Base-by-base conservation (phyloP, 225 moss, liverwort and hornwort genomes). In the Marchantia polymorpha region DNA sequence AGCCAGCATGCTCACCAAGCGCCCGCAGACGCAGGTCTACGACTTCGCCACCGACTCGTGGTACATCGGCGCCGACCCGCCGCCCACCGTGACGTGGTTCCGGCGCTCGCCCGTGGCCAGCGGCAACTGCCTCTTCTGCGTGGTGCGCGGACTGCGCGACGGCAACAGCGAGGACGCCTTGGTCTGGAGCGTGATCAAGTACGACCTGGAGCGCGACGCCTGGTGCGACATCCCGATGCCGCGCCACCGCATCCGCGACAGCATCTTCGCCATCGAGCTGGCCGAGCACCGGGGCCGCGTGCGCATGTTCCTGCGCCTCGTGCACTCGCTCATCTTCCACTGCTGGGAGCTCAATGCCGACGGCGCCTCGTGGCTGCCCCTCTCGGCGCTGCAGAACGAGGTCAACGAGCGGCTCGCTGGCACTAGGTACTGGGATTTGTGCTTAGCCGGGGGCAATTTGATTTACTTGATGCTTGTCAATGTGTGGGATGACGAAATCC, bases 141-240 rank as follows among this genome's bases (percentile, higher is more conserved):
- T 78, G 0, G 78, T 78, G 27, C 67, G 78, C 1, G 78, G 78
- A 9, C 29, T 78, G 9, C 67, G 78, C 27, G 78, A 78, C 30
- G 78, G 69, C 10, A 53, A 52, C 20, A 29, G 52, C 12, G 78
- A 78, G 27, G 78, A 78, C 27, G 78, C 69, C 11, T 68, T 27
- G 78, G 78, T 54, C 67, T 78, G 78, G 78, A 69, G 78, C 13
- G 78, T 78, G 10, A 68, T 78, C 11, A 78, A 78, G 68, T 78
- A 78, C 23, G 78, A 78, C 30, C 52, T 78, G 15, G 78, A 78
- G 52, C 26, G 20, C 27, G 68, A 78, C 19, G 53, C 30, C 12
- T 78, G 78, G 78, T 78, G 16, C 23, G 78, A 78, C 30, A 78
- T 78, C 54, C 78, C 78, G 1, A 78, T 78, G 78, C 78, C 78